Evolutionary conservation across 1,139 yeast species (phyloP), one percentile per base, ranked within the genome.

Genomic region (Diutina sp.): DNA sequence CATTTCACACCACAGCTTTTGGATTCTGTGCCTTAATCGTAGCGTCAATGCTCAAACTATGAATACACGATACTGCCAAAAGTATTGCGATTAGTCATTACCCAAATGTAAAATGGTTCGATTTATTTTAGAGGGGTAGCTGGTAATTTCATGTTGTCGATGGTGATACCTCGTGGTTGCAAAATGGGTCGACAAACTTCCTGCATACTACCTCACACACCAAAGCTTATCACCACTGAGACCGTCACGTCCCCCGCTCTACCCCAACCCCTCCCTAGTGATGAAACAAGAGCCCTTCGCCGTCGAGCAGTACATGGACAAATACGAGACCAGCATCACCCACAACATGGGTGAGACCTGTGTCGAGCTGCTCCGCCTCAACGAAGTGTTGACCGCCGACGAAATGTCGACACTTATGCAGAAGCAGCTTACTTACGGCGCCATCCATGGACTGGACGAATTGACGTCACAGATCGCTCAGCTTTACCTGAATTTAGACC

Each of bases 231-330:
- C 41, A 11, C 14, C 41, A 35, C 41, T 12, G 5, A 2, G 14
- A 8, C 41, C 14, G n/a, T 11, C 41, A 12, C 14, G n/a, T 35
- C 41, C 14, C 41, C 14, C 41, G n/a, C 41, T 47, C n/a, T 9
- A 21, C 51, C n/a, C 8, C 2, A n/a, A 8, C 30, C 16, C 35
- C 47, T 5, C n/a, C 6, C 3, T 35, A 35, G 72, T 72, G 74
- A 74, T 74, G 18, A 59, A 62, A 35, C 80, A 76, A 63, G 76
- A 71, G 57, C 71, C 69, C 46, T 81, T 81, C 64, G 73, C 68
- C n/a, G 80, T 81, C n/a, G 85, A 82, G 64, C 76, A 77, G 62
- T 81, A 76, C 67, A 79, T 81, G 84, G 83, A 80, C 64, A 67
- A 66, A 55, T 73, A 77, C 67, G 85, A 82, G 62, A 68, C 70